Base-by-base conservation (phyloP, 1,139 yeast species). In the Petasospora fabianii region DNA sequence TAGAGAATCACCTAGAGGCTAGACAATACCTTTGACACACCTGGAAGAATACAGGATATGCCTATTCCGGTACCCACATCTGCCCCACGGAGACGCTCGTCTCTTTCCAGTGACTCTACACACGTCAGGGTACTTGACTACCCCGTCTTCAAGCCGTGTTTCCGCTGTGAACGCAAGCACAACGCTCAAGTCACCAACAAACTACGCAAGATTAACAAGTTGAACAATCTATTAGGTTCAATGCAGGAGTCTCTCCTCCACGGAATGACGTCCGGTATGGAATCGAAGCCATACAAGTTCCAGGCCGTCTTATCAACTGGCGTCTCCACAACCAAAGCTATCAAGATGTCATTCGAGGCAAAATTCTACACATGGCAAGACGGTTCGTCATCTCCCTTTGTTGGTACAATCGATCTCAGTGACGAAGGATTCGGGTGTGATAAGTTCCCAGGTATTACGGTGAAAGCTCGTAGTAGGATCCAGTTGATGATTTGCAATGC, bases 401-500 rank as follows among this genome's bases (percentile, higher is more conserved):
- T 41, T 12, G 44, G 44, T 2, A 18, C 11, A 3, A 27, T 38
- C 8, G 42, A 36, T 29, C 8, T 38, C 24, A 41, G 42, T 24
- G 50, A 51, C 41, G 26, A 34, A 9, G 20, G 24, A 3, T n/a
- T n/a, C n/a, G n/a, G n/a, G 16, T 24, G 4, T 4, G 12, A 11
- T 5, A 17, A 22, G 14, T 56, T 64, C 43, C 62, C 64, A 36
- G 67, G 78, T 36, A 60, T 64, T 55, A 50, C 64, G 44, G 44
- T 70, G 10, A 71, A 73, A 3, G 51, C 50, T 10, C 53, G 49
- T n/a, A 75, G 74, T 2, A 61, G 60, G 35, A 44, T 70, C 5
- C 74, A 69, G 46, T 44, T 70, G 27, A 56, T 66, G n/a, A 54
- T 68, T 5, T 65, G 61, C 42, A 70, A 70, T 47, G 55, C 59